Percentiles rank a stretch among this genome's conserved stretches.
phyloP scores from a whole-genome alignment of 441 rosid genomes.

The Erodium texanum region DNA sequence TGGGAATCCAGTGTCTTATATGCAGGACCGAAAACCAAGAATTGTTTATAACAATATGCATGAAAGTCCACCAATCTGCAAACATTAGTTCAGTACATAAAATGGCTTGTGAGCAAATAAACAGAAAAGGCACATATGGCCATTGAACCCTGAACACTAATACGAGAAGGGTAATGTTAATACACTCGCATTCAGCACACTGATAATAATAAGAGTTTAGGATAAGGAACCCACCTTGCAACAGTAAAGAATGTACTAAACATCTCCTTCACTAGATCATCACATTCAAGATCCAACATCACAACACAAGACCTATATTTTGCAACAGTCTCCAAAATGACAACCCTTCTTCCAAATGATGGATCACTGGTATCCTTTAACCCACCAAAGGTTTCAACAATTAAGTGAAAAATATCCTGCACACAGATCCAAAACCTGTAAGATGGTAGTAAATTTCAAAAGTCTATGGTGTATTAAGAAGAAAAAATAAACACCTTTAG shows the following conservation, averaged over 20 bases:
- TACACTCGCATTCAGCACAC: not conserved
- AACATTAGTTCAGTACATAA: not conserved
- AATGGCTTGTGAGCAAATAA: not conserved
- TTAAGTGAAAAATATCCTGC: conserved; percentile 63
- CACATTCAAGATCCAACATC: conserved; percentile 78
- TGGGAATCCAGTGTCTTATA: not conserved
- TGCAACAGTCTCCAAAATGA: conserved; percentile 67
- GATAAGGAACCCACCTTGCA: conserved; percentile 63
- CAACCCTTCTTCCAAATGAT: conserved; percentile 64
- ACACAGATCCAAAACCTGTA: conserved; percentile 14
- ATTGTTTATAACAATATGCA: not conserved
- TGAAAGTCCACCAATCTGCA: no score
- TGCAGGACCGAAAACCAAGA: not conserved
- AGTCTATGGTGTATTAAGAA: not conserved
- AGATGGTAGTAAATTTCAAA: conserved; percentile 5
- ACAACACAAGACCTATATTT: conserved; percentile 75
- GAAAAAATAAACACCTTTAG: conserved; percentile 52
- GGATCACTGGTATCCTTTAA: conserved; percentile 56
- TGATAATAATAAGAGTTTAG: not conserved
- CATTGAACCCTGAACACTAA: no score
- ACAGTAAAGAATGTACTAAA: conserved; percentile 74
- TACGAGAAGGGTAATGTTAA: not conserved
- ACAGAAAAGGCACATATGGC: not conserved
- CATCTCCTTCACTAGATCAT: conserved; percentile 63
- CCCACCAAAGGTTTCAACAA: conserved; percentile 60